Percentiles rank a stretch among this genome's conserved stretches.
These are phyloP conservation scores for Calendula officinalis DNA, from an alignment of 129 eudicot genomes.

Conservation along the genomic window DNA sequence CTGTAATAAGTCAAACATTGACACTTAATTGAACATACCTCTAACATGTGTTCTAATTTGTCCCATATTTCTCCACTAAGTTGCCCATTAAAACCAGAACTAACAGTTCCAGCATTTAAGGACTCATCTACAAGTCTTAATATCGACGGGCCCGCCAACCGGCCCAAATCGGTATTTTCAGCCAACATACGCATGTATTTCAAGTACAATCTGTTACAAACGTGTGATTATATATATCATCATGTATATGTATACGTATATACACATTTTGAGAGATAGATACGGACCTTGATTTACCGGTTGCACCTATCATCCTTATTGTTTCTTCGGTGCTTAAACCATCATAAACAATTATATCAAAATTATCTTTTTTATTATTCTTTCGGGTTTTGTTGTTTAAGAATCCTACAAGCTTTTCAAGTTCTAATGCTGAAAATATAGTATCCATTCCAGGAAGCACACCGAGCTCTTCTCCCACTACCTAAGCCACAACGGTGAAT, in stretches of 20 bases:
- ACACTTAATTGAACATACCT: conserved; percentile 40
- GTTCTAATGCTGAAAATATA: conserved; percentile 71
- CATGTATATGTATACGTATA: not conserved
- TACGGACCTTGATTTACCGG: conserved; percentile 70
- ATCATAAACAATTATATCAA: conserved; percentile 71
- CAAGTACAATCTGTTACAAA: conserved; percentile 62
- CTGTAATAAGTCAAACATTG: not conserved
- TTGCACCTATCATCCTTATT: conserved; percentile 77
- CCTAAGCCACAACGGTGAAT: conserved; percentile 47
- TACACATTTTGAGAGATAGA: not conserved
- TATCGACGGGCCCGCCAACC: conserved; percentile 82
- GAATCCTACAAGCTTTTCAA: conserved; percentile 59
- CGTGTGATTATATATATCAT: not conserved
- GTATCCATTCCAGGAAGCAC: conserved; percentile 99
- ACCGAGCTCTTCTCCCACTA: conserved; percentile 96
- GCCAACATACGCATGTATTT: conserved; percentile 70
- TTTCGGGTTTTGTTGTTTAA: conserved; percentile 36
- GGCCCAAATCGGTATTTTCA: conserved; percentile 88
- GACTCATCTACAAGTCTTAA: conserved; percentile 78
- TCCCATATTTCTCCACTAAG: conserved; percentile 88
- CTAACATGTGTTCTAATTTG: conserved; percentile 54
- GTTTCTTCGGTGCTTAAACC: conserved; percentile 85
- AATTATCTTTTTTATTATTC: conserved; percentile 41
- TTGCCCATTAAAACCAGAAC: conserved; percentile 49
- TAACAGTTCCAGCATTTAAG: conserved; percentile 36